Conservation (phyloP, 2,329 filamentous ascomycete species). For the Dothistroma pini region DNA sequence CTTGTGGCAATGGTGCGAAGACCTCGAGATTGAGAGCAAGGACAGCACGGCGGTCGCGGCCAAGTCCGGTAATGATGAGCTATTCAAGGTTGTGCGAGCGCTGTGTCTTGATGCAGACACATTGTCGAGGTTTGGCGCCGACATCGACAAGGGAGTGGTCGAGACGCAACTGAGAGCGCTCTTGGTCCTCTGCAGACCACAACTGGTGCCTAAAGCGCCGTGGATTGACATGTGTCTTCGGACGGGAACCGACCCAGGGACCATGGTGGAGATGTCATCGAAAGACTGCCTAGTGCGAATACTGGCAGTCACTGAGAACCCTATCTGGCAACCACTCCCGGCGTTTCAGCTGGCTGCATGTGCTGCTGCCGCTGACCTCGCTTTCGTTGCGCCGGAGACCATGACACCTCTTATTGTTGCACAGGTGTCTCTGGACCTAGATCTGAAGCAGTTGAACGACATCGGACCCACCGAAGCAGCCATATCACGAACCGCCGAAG, state of each 20-base stretch:
- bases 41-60: constrained; percentile 66
- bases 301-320: constrained; percentile 43
- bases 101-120: constrained; percentile 61
- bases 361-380: constrained; percentile 81
- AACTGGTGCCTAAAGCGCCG: constrained; percentile 70
- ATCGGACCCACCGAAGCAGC: constrained; percentile 86
- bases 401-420: constrained; percentile 73
- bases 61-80: constrained; percentile 61
- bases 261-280: constrained; percentile 63
- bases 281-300: constrained; percentile 67
- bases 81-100: constrained; percentile 59
- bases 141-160: constrained; percentile 50
- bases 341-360: constrained; percentile 62
- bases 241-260: constrained; percentile 77
- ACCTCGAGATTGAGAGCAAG: constrained; percentile 67
- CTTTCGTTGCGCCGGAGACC: constrained; percentile 83
- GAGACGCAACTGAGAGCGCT: constrained; percentile 71
- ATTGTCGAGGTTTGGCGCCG: constrained; percentile 41
- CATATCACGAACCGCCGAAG: constrained; percentile 87
- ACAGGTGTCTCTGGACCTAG: constrained; percentile 70
- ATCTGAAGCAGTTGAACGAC: constrained; percentile 63
- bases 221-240: constrained; percentile 90
- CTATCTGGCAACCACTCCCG: constrained; percentile 47
- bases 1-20: constrained; percentile 74
- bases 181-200: constrained; percentile 71